Conservation (phyloP, 1,139 yeast genomes). For the Taphrina betulina region DNA sequence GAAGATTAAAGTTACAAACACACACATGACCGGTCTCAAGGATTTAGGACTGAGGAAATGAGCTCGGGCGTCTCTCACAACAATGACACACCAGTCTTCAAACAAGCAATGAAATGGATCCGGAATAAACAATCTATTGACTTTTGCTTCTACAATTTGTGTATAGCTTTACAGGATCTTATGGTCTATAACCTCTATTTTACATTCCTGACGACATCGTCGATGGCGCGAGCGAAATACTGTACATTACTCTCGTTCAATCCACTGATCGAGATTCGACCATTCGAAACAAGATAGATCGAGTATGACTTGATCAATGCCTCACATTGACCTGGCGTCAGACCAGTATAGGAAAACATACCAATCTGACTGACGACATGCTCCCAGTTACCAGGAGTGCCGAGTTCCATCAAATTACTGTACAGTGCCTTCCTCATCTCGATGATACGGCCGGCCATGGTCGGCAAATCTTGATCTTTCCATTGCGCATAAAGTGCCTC, state of each 20-base stretch:
- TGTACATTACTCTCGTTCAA: conserved; percentile 76
- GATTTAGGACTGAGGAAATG: conserved; percentile 47
- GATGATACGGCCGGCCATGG: conserved; percentile 75
- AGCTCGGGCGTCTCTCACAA: no score
- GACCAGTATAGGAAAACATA: conserved; percentile 93
- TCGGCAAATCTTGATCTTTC: conserved; percentile 65
- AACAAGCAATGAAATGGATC: no score
- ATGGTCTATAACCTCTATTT: conserved; percentile 1
- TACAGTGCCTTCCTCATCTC: conserved; percentile 60
- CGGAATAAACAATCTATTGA: no score
- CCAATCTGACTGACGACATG: conserved; percentile 89
- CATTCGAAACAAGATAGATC: conserved; percentile 82
- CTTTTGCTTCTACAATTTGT: no score
- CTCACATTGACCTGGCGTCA: conserved; percentile 66
- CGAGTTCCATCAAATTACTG: conserved; percentile 54
- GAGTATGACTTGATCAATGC: conserved; percentile 68
- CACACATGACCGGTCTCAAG: conserved; percentile 93
- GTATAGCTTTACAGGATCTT: no score
- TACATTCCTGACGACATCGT: conserved; percentile 37
- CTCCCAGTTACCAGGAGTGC: conserved; percentile 71
- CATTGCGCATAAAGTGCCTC: conserved; percentile 66
- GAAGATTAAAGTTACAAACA: conserved; percentile 88
- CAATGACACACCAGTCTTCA: no score
- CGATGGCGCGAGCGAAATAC: conserved; percentile 72
- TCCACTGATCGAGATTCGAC: conserved; percentile 91